Percentiles rank a stretch among this genome's conserved stretches.
Conservation (phyloP, 2,329 filamentous ascomycete genomes). For the Drechmeria coniospora region DNA sequence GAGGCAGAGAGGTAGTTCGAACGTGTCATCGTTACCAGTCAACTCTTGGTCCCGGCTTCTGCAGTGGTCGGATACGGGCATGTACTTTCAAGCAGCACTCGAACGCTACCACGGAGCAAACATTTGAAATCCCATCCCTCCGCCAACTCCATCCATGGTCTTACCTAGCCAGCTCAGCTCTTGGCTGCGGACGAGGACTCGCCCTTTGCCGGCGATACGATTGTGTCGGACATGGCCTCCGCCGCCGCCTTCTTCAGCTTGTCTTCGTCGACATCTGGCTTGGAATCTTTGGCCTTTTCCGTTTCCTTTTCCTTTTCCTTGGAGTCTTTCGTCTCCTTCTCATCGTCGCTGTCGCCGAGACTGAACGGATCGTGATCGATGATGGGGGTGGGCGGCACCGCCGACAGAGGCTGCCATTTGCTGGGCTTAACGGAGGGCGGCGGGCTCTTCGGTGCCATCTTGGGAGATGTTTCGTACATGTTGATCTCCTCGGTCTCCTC, state of each 20-base stretch:
- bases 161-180: conserved; percentile 11
- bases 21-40: too few relatives aligned
- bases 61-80: too few relatives aligned
- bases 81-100: too few relatives aligned
- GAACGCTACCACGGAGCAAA: too few relatives aligned
- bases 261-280: conserved; percentile 42
- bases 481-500: conserved; percentile 62
- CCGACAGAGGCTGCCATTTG: conserved; percentile 93
- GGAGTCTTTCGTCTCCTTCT: conserved; percentile 39
- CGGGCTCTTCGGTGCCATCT: conserved; percentile 35
- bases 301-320: conserved; percentile 33
- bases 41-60: too few relatives aligned
- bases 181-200: conserved; percentile 17
- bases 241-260: conserved; percentile 50
- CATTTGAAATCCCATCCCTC: too few relatives aligned
- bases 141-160: too few relatives aligned
- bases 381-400: conserved; percentile 67
- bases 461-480: conserved; percentile 54
- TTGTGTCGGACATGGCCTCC: conserved; percentile 41
- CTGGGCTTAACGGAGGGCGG: conserved; percentile 47
- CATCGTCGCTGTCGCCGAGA: conserved; percentile 87
- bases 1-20: too few relatives aligned
- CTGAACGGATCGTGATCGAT: conserved; percentile 92
- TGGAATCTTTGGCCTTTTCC: conserved; percentile 34
- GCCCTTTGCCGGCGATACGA: conserved; percentile 26